Evolutionary conservation across 2,329 filamentous ascomycete species (phyloP).

Genomic region (Colletotrichum sp.): DNA sequence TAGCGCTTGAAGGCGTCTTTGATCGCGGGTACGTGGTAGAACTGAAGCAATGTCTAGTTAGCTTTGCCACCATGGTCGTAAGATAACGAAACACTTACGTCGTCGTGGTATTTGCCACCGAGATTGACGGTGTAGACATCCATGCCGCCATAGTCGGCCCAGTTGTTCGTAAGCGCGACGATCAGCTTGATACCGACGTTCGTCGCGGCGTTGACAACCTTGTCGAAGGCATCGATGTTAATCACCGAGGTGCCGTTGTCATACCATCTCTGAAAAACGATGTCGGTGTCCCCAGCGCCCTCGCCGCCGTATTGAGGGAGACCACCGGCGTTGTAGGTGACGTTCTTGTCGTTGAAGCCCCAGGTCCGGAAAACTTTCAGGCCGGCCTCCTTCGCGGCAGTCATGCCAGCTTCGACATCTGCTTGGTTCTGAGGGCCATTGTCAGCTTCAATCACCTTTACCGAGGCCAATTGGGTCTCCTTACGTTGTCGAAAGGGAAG

Average conservation of each 20-base stretch:
- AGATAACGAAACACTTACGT: constrained; percentile 31
- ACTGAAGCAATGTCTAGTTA: constrained; percentile 31
- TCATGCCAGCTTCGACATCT: constrained; percentile 50
- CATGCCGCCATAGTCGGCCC: constrained; percentile 61
- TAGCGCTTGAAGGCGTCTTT: constrained; percentile 62
- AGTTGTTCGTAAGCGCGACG: constrained; percentile 57
- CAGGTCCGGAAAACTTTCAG: constrained; percentile 60
- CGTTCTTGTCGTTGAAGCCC: constrained; percentile 64
- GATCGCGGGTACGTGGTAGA: constrained; percentile 54
- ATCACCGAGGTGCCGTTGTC: constrained; percentile 50
- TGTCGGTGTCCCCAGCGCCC: constrained; percentile 46
- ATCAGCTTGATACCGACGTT: constrained; percentile 55
- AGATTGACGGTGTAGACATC: constrained; percentile 57
- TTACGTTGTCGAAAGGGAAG: constrained; percentile 57
- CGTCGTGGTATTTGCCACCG: constrained; percentile 52
- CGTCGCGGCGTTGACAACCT: constrained; percentile 51
- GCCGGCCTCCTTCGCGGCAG: constrained; percentile 50
- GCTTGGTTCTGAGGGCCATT: constrained; percentile 42
- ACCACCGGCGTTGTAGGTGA: constrained; percentile 46
- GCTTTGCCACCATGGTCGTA: neutral
- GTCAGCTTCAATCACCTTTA: neutral
- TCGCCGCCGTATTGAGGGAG: constrained; percentile 58
- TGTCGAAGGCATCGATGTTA: constrained; percentile 49
- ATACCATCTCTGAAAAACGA: constrained; percentile 51
- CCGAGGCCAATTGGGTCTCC: constrained; percentile 12